Evolutionary conservation across 768 basidiomycete genomes (phyloP).

Genomic region (Leccinum rimulosum): DNA sequence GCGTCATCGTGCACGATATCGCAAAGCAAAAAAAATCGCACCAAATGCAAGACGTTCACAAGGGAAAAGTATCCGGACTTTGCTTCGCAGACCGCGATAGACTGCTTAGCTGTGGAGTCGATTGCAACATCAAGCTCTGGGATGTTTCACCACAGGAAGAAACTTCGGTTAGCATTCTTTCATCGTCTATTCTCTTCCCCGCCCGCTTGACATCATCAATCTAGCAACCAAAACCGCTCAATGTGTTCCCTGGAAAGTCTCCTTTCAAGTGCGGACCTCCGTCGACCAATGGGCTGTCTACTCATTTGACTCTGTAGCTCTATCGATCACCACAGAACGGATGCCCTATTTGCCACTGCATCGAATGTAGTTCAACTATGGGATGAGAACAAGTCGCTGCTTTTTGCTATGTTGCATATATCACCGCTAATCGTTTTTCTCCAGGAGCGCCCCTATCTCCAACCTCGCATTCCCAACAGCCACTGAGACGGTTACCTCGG

Average conservation of each 20-base stretch:
- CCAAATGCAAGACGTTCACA: constrained; percentile 69
- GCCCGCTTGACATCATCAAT: constrained; percentile 9
- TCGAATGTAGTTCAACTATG: constrained; percentile 93
- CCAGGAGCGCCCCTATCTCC: constrained; percentile 79
- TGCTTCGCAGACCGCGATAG: constrained; percentile 65
- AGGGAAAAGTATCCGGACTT: constrained; percentile 82
- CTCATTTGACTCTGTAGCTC: constrained; percentile 47
- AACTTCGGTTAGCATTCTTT: constrained; percentile 34
- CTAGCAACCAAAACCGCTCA: constrained; percentile 56
- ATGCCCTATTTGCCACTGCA: constrained; percentile 91
- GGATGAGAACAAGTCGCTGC: constrained; percentile 86
- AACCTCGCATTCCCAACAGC: constrained; percentile 85
- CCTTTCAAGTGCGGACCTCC: constrained; percentile 76
- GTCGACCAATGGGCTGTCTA: background rate
- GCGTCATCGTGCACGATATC: constrained; percentile 83
- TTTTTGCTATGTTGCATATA: background rate
- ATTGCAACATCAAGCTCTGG: constrained; percentile 85
- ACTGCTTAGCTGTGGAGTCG: constrained; percentile 78
- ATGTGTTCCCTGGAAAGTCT: constrained; percentile 79
- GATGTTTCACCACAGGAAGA: constrained; percentile 40
- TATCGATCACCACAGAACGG: constrained; percentile 90
- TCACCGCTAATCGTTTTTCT: constrained; percentile 9
- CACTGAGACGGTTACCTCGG: constrained; percentile 82
- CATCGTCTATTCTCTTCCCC: background rate
- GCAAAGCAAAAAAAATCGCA: constrained; percentile 52